Base-by-base conservation (phyloP, 768 basidiomycete genomes). In the Tulasnella sp. region DNA sequence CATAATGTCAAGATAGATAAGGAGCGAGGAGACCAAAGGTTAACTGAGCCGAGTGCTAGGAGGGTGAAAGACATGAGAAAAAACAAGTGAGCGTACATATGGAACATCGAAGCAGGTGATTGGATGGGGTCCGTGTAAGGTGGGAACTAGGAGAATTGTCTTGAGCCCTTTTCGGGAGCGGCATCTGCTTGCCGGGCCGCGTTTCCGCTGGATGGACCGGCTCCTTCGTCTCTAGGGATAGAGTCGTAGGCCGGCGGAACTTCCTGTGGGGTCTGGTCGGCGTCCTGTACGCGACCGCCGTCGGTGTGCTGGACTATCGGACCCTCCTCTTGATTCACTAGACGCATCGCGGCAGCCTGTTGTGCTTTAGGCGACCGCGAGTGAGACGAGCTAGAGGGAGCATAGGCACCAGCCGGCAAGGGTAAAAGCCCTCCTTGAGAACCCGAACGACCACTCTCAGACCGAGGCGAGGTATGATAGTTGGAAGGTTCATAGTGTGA, bases 241-340 rank as follows among this genome's bases (percentile, higher is more conserved):
- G 55, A 48, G 49, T 57, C 55, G 32, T 57, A 57, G 6, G 43
- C 41, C 9, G 55, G 55, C 11, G 55, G 55, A 4, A 57, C 41
- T 48, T 57, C 55, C 14, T 23, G 31, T 23, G 45, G 45, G n/a
- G 14, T 23, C 25, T 31, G 25, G 12, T 27, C 29, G 49, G 42
- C n/a, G 3, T 35, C 43, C 4, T 54, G 35, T 7, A 23, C 41
- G 17, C 55, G 55, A 17, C 55, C 55, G 25, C 43, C 55, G 35
- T 57, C 55, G 21, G 21, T 31, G 25, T 57, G 55, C 27, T 48
- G 43, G 6, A 57, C 23, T 7, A 57, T 29, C 9, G 40, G 21
- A 48, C 21, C 54, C 6, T 56, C 54, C 6, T 57, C 55, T 2
- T 51, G 29, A n/a, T 46, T 46, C n/a, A 31, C 45, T n/a, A 46